These are phyloP conservation scores for Aspergillus sclerotioniger DNA, from an alignment of 495 filamentous ascomycete genomes.

Conservation along the genomic window DNA sequence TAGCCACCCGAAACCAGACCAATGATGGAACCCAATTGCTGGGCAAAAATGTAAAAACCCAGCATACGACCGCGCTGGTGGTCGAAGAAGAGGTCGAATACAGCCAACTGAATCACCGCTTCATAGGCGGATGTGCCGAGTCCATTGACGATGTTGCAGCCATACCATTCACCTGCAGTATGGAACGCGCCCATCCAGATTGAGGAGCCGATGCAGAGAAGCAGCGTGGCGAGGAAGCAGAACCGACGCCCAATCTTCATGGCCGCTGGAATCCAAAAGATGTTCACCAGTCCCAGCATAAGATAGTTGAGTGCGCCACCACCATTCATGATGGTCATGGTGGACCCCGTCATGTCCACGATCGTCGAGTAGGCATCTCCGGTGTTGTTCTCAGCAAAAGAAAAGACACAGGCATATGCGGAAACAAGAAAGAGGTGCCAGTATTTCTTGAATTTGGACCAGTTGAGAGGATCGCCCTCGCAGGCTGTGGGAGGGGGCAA, in stretches of 20 bases:
- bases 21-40: conserved; percentile 33
- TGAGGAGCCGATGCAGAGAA: conserved; percentile 31
- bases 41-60: conserved; percentile 35
- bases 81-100: conserved; percentile 49
- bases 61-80: conserved; percentile 46
- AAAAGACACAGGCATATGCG: no score
- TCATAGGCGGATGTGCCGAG: conserved; percentile 41
- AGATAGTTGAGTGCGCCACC: no score
- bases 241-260: conserved; percentile 46
- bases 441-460: no score
- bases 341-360: no score
- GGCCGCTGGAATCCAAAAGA: conserved; percentile 46
- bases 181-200: conserved; percentile 39
- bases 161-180: conserved; percentile 33
- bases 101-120: conserved; percentile 44
- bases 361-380: no score
- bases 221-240: conserved; percentile 40
- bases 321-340: no score
- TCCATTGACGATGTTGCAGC: conserved; percentile 32
- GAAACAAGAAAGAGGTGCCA: no score
- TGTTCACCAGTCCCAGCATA: no score
- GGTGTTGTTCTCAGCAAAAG: no score
- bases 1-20: conserved; percentile 46
- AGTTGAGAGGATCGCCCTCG: no score
- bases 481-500: no score